Evolutionary conservation across 768 basidiomycete genomes (phyloP).

Genomic region (Auricularia auricula-judae): DNA sequence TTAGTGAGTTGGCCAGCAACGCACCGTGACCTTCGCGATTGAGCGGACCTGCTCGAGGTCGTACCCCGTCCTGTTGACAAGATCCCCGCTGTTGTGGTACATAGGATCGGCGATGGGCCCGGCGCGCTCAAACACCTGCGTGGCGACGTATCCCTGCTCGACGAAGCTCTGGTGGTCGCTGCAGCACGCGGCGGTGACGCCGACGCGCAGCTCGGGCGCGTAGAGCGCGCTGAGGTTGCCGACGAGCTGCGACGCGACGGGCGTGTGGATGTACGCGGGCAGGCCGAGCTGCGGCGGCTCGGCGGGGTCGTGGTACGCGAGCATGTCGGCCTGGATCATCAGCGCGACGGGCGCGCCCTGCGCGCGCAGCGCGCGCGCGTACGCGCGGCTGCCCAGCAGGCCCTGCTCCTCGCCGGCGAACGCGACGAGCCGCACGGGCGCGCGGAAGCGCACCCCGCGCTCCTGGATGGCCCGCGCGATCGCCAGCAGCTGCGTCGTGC

Average conservation of each 20-base stretch:
- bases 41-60: constrained; percentile 72
- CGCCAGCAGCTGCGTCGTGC: constrained; percentile 60
- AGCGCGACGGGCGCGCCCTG: constrained; percentile 57
- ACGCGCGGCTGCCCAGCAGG: constrained; percentile 62
- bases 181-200: constrained; percentile 69
- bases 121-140: constrained; percentile 80
- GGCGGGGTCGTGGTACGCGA: constrained; percentile 65
- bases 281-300: constrained; percentile 81
- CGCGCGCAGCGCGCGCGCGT: constrained; percentile 62
- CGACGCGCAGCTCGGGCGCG: constrained; percentile 66
- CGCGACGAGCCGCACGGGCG: constrained; percentile 67
- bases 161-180: constrained; percentile 90
- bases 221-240: constrained; percentile 69
- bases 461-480: constrained; percentile 68
- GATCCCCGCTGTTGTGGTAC: constrained; percentile 83
- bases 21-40: constrained; percentile 81
- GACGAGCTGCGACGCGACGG: neutral
- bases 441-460: constrained; percentile 56
- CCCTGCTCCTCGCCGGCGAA: constrained; percentile 95
- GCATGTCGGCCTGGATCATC: constrained; percentile 90
- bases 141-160: constrained; percentile 73
- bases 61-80: constrained; percentile 69
- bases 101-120: constrained; percentile 80
- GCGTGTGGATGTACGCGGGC: constrained; percentile 46
- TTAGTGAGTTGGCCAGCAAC: constrained; percentile 9